Evolutionary conservation across 768 basidiomycete species (phyloP).

Genomic region (Dioszegia aurantiaca): DNA sequence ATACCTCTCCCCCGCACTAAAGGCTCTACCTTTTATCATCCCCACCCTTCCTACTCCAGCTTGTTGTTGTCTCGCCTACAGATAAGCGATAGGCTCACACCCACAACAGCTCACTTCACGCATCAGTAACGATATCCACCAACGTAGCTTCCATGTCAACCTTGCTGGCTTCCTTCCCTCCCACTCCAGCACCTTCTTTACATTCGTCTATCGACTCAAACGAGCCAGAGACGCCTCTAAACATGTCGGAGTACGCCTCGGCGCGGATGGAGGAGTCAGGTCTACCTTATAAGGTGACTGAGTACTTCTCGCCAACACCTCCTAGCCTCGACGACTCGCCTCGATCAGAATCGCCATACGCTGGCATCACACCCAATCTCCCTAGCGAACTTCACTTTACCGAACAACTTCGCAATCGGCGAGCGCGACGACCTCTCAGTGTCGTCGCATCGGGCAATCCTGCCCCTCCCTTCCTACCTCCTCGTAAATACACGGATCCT

Average conservation of each 20-base stretch:
- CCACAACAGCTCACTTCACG: too few relatives aligned
- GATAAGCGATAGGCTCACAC: too few relatives aligned
- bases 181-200: conserved; percentile 36
- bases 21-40: background rate
- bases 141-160: conserved; percentile 4
- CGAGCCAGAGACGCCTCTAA: background rate
- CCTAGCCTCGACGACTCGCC: conserved; percentile 6
- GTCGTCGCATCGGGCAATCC: conserved; percentile 23
- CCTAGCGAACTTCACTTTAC: conserved; percentile 1
- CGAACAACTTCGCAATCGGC: conserved; percentile 8
- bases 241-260: conserved; percentile 3
- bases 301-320: conserved; percentile 8
- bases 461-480: conserved; percentile 16
- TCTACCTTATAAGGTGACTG: background rate
- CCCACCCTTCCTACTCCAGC: background rate
- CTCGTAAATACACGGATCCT: conserved; percentile 40
- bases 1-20: background rate
- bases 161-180: conserved; percentile 18
- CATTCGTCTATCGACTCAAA: conserved; percentile 16
- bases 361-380: conserved; percentile 1
- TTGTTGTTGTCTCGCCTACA: background rate
- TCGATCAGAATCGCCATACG: conserved; percentile 10
- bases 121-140: too few relatives aligned
- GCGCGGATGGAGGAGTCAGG: background rate
- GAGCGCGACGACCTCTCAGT: conserved; percentile 30